Conservation (phyloP, 2,329 filamentous ascomycete species). For the Didymella arachidicola region DNA sequence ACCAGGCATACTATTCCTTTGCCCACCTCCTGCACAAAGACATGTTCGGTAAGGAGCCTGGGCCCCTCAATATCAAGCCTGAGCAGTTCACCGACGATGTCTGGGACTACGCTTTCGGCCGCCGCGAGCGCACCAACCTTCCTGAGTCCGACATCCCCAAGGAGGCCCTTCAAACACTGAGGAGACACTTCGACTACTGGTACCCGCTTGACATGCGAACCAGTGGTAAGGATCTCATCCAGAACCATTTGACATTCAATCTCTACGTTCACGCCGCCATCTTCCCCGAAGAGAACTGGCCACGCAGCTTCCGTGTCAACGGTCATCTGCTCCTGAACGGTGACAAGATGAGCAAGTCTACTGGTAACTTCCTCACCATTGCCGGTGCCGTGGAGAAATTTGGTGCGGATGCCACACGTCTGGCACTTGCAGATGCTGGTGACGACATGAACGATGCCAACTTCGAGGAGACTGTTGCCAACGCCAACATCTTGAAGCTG, state of each 20-base stretch:
- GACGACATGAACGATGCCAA: slow-evolving; percentile 96
- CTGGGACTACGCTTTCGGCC: slow-evolving; percentile 94
- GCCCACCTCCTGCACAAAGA: slow-evolving; percentile 77
- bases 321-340: slow-evolving; percentile 94
- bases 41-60: slow-evolving; percentile 73
- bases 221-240: slow-evolving; percentile 76
- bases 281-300: slow-evolving; percentile 90
- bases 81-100: slow-evolving; percentile 94
- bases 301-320: slow-evolving; percentile 83
- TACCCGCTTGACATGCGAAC: slow-evolving; percentile 90
- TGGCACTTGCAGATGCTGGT: slow-evolving; percentile 92
- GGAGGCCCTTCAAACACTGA: slow-evolving; percentile 78
- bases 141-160: slow-evolving; percentile 75
- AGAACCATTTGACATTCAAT: slow-evolving; percentile 95
- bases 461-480: slow-evolving; percentile 94
- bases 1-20: slow-evolving; percentile 76
- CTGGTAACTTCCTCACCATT: slow-evolving; percentile 95
- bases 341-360: slow-evolving; percentile 98
- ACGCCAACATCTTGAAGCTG: slow-evolving; percentile 87
- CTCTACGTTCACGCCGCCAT: slow-evolving; percentile 92
- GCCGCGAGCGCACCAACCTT: slow-evolving; percentile 74
- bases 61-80: slow-evolving; percentile 63
- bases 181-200: slow-evolving; percentile 94
- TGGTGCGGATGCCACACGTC: slow-evolving; percentile 88
- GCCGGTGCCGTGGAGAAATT: slow-evolving; percentile 88